Conservation (phyloP, 75 land plant species). For the Pseudotsuga menziesii region DNA sequence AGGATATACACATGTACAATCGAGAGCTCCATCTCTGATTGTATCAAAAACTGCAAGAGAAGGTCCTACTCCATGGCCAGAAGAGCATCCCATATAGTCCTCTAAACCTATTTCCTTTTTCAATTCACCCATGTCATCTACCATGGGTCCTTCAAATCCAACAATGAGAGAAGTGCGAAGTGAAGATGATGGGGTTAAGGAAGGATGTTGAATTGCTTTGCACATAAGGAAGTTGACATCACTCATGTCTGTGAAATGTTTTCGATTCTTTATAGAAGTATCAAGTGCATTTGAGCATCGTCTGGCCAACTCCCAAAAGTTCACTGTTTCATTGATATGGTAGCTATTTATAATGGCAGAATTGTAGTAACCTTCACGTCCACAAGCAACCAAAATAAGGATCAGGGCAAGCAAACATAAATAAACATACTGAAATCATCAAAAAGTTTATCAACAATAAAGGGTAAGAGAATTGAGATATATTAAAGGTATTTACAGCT, state of each 20-base stretch:
- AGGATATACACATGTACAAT: slow-evolving; percentile 77
- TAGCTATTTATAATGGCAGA: slow-evolving; percentile 81
- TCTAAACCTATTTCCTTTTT: slow-evolving; percentile 40
- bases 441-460: too few relatives aligned
- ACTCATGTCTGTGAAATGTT: slow-evolving; percentile 89
- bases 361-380: slow-evolving; percentile 80
- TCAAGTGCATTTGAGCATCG: slow-evolving; percentile 49
- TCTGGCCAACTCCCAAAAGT: slow-evolving; percentile 78
- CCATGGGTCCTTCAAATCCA: slow-evolving; percentile 59
- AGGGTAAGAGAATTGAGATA: too few relatives aligned
- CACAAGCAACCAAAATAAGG: background rate
- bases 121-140: slow-evolving; percentile 23
- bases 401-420: background rate
- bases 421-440: background rate
- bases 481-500: too few relatives aligned
- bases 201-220: slow-evolving; percentile 79
- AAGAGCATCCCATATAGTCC: slow-evolving; percentile 78
- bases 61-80: slow-evolving; percentile 89
- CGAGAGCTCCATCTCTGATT: slow-evolving; percentile 61
- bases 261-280: slow-evolving; percentile 48
- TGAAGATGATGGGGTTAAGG: slow-evolving; percentile 70
- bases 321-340: slow-evolving; percentile 39
- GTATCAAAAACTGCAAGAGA: slow-evolving; percentile 77
- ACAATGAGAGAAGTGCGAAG: slow-evolving; percentile 73
- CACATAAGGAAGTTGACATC: slow-evolving; percentile 93